phyloP scores from a whole-genome alignment of 1,139 yeast genomes.

The Arxiozyma telluris region DNA sequence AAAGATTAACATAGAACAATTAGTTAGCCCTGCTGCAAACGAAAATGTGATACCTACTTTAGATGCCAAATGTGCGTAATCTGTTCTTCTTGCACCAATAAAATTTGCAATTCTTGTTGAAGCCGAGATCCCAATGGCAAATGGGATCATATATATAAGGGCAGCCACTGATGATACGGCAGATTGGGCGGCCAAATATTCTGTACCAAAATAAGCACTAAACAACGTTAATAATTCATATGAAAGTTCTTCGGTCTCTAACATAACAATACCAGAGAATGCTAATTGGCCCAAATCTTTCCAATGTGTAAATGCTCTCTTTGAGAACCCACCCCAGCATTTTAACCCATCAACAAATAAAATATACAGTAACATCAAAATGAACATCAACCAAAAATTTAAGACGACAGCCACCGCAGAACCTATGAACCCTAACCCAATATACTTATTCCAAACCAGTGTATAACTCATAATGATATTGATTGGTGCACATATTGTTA shows the following conservation, averaged over 20 bases:
- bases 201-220: slow-evolving; percentile 75
- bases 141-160: slow-evolving; percentile 75
- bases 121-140: slow-evolving; percentile 79
- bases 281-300: slow-evolving; percentile 50
- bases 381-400: slow-evolving; percentile 62
- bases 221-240: slow-evolving; percentile 63
- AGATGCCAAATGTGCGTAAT: slow-evolving; percentile 57
- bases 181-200: slow-evolving; percentile 80
- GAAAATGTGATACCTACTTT: slow-evolving; percentile 56
- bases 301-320: slow-evolving; percentile 52
- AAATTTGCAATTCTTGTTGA: slow-evolving; percentile 84
- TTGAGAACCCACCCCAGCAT: slow-evolving; percentile 61
- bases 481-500: slow-evolving; percentile 70
- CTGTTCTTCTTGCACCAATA: slow-evolving; percentile 66
- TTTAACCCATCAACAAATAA: slow-evolving; percentile 53
- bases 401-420: slow-evolving; percentile 65
- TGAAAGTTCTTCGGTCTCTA: slow-evolving; percentile 65
- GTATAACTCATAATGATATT: slow-evolving; percentile 63
- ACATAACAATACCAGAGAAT: slow-evolving; percentile 64
- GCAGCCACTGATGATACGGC: slow-evolving; percentile 78
- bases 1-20: slow-evolving; percentile 44
- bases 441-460: slow-evolving; percentile 62
- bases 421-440: slow-evolving; percentile 60
- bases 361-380: slow-evolving; percentile 46
- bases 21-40: slow-evolving; percentile 45